Base-by-base conservation (phyloP, 345 rosid species). In the Brassica incana region DNA sequence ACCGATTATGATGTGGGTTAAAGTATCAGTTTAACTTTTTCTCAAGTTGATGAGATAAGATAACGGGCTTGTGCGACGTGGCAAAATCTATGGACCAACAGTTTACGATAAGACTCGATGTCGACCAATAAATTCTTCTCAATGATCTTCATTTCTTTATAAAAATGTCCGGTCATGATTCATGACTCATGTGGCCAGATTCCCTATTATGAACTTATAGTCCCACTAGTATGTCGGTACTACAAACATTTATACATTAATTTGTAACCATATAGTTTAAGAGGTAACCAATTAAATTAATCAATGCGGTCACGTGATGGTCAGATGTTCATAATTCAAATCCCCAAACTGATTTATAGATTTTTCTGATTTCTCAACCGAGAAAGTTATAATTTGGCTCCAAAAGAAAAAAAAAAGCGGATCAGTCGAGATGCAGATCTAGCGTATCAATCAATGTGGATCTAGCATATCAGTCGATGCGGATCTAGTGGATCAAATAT, bases 41-140 rank as follows among this genome's bases (percentile, higher is more conserved):
- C 27, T 67, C 65, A 35, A 50, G 65, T 33, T 32, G 60, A 54
- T 54, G 56, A 48, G 81, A 82, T 82, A 76, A 82, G 77, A 65
- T 66, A 69, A 33, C 59, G 18, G 29, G 29, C 1, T 33, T 25
- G 6, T 67, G 75, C 65, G 80, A 80, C 82, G 80, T 84, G 80
- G 78, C 80, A 3, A 16, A 62, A 36, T 56, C 65, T 35, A 5
- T 50, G 66, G 59, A 71, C 76, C 56, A 52, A 75, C 38, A n/a
- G 3, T 14, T 54, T 60, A 27, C 12, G 77, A 86, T 80, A 78
- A 78, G 78, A 76, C 40, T 38, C 50, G n/a, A 66, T 11, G 29
- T 66, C 15, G 66, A 14, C 35, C 35, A 56, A 56, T 25, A 75
- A 54, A 56, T 62, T 35, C 35, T 77, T 69, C 77, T 70, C 72